These are phyloP conservation scores for Tetrahymena elliotti DNA, from an alignment of 73 alveolate genomes.

Conservation along the genomic window DNA sequence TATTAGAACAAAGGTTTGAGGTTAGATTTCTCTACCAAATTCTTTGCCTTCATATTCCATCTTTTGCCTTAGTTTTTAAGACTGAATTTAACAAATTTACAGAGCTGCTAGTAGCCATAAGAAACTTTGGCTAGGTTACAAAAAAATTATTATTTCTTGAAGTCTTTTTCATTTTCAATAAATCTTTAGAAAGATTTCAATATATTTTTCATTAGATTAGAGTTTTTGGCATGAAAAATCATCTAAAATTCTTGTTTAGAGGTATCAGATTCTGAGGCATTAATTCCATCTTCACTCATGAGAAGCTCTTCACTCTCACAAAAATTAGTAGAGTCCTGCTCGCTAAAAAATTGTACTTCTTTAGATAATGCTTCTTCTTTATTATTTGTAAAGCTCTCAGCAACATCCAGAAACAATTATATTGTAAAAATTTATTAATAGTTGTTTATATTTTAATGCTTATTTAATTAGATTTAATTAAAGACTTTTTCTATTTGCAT, in stretches of 20 bases:
- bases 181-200: neutral
- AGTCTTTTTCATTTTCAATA: neutral
- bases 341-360: neutral
- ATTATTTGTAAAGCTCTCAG: neutral
- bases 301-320: neutral
- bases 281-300: neutral
- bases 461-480: neutral
- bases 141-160: neutral
- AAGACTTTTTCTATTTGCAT: neutral
- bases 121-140: neutral
- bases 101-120: neutral
- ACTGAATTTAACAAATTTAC: neutral
- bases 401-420: neutral
- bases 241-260: neutral
- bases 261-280: neutral
- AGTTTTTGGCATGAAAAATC: neutral
- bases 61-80: neutral
- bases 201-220: neutral
- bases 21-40: neutral
- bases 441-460: too few species aligned
- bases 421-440: neutral
- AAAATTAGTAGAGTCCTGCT: neutral
- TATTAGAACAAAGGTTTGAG: neutral
- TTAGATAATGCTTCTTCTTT: neutral
- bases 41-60: neutral